A percentile compares a stretch with the other conserved stretches of the same genome.
Conservation (phyloP, 2,329 filamentous ascomycete species). For the Alternaria gaisen region DNA sequence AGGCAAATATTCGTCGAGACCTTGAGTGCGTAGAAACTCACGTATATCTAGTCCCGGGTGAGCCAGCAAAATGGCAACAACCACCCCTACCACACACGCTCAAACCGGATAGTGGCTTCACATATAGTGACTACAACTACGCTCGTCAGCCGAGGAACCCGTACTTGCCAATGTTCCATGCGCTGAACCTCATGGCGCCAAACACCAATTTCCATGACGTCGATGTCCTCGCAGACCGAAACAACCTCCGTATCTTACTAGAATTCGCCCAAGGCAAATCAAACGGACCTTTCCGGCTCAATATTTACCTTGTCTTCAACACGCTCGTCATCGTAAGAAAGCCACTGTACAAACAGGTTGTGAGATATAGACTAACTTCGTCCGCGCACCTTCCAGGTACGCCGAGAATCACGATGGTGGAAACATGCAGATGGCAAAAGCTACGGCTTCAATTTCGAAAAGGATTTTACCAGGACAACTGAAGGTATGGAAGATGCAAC, state of each 20-base stretch:
- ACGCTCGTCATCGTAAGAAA: conserved; percentile 33
- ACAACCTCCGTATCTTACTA: conserved; percentile 38
- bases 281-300: conserved; percentile 36
- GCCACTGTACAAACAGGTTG: too few species aligned
- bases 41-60: conserved; percentile 31
- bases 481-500: conserved; percentile 38
- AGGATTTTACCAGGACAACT: conserved; percentile 31
- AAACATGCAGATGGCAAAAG: conserved; percentile 21
- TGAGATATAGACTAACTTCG: too few species aligned
- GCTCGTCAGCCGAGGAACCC: conserved; percentile 35
- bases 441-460: conserved; percentile 40
- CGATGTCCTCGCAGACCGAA: conserved; percentile 42
- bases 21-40: not conserved
- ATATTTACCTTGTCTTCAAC: conserved; percentile 33
- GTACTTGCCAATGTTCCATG: conserved; percentile 38
- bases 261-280: conserved; percentile 38
- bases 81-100: conserved; percentile 29
- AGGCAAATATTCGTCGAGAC: not conserved
- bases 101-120: conserved; percentile 30
- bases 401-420: conserved; percentile 38
- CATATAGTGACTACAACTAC: conserved; percentile 41
- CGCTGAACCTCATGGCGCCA: conserved; percentile 35
- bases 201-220: conserved; percentile 29
- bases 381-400: conserved; percentile 4
- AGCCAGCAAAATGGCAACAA: conserved; percentile 35